Evolutionary conservation across 192 early-diverging fungal genomes (phyloP).

Genomic region (Rhizophagus sp.): DNA sequence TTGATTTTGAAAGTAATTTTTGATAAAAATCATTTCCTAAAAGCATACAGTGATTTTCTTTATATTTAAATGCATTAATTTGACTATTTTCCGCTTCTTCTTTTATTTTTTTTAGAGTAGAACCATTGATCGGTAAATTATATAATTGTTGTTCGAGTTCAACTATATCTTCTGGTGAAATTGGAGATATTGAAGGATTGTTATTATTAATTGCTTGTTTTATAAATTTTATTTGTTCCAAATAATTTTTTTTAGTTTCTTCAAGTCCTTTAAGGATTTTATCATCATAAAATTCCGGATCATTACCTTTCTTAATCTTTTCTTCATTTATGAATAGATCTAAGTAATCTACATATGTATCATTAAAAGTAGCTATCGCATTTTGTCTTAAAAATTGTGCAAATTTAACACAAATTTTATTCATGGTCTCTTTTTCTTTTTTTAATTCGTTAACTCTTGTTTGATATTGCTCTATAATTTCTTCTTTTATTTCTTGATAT

Average conservation of each 20-base stretch:
- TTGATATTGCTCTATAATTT: conserved; percentile 17
- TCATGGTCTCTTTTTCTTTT: conserved; percentile 32
- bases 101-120: conserved; percentile 26
- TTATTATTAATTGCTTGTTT: conserved; percentile 29
- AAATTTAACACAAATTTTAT: conserved; percentile 31
- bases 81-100: conserved; percentile 1
- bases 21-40: too few species aligned
- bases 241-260: conserved; percentile 25
- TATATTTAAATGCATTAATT: background rate
- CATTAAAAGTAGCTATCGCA: conserved; percentile 29
- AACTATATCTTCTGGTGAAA: conserved; percentile 18
- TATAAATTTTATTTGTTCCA: conserved; percentile 29
- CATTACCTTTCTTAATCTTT: conserved; percentile 16
- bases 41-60: too few species aligned
- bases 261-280: conserved; percentile 23
- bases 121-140: conserved; percentile 25
- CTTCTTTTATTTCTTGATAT: conserved; percentile 23
- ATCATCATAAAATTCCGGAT: conserved; percentile 21
- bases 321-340: conserved; percentile 34
- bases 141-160: conserved; percentile 28
- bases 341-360: conserved; percentile 32
- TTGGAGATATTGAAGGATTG: background rate
- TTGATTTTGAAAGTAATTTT: too few species aligned
- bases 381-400: conserved; percentile 37
- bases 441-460: conserved; percentile 10